Evolutionary conservation across 805 yeast genomes (phyloP), one percentile per base, ranked within the genome.

Genomic region (Priceomyces medius): DNA sequence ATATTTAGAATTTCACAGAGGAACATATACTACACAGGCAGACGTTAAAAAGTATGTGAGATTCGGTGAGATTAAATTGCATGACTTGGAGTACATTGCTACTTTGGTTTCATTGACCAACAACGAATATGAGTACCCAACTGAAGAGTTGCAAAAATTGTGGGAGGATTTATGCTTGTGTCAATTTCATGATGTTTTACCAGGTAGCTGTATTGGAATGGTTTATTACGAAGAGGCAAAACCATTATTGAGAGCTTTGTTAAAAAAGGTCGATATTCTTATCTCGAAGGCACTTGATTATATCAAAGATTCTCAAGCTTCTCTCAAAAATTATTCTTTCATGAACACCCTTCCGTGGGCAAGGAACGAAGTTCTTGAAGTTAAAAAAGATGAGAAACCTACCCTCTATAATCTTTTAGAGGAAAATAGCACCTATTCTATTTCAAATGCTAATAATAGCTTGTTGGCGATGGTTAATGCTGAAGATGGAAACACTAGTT

Each of bases 101-200:
- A 79, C 96, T 1, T 68, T 84, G 46, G 83, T 88, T 2, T 86
- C 96, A 0, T 53, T 83, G 27, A 64, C 69, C 18, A 38, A 53
- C 18, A 65, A 74, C 21, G 59, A 66, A 18, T 91, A 82, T 61
- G 68, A 66, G 43, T 91, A 91, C 59, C 99, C 99, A 2, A 69
- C 74, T 23, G 66, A 74, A 28, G 77, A 81, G 44, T 73, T 91
- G 33, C 80, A 82, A 47, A 73, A 66, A 2, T 61, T 91, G 46
- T 91, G 99, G 99, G 91, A 88, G 59, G 81, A 87, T 61, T 80
- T 91, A 16, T 79, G 89, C 46, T 68, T 93, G 42, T 89, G 96
- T 58, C 98, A 91, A 60, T 91, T 91, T 69, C 99, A 91, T 62
- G 99, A 91, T 67, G 97, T 91, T n/a, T 73, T 93, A 39, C 99